phyloP scores from a whole-genome alignment of 164 flowering plant species.

The Protea cynaroides region DNA sequence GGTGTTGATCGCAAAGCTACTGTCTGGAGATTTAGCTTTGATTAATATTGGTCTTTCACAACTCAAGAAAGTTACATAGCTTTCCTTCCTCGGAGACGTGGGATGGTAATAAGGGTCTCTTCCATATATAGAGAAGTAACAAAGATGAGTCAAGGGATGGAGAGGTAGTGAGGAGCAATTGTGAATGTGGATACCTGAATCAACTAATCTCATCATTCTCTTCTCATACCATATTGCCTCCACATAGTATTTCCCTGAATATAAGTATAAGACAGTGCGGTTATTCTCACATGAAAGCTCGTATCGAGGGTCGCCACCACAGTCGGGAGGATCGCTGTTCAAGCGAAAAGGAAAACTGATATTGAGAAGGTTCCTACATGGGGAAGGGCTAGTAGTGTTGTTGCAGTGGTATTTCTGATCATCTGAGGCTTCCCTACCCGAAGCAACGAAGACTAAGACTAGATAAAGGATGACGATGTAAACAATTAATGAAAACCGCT shows the following conservation, averaged over 20 bases:
- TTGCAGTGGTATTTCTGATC: too few relatives aligned
- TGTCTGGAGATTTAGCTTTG: neutral
- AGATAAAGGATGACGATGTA: too few relatives aligned
- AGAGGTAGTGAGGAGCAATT: conserved; percentile 3
- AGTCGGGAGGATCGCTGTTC: neutral
- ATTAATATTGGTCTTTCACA: neutral
- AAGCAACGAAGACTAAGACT: too few relatives aligned
- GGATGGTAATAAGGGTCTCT: too few relatives aligned
- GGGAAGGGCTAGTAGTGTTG: too few relatives aligned
- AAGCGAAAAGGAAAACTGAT: conserved; percentile 7
- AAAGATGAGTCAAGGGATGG: neutral
- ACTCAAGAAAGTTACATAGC: neutral
- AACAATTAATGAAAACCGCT: too few relatives aligned
- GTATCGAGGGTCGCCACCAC: neutral
- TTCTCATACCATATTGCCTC: neutral
- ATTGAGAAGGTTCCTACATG: conserved; percentile 1
- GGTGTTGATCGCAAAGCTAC: neutral
- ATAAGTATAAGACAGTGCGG: neutral
- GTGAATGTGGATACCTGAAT: neutral
- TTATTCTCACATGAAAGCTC: conserved; percentile 8
- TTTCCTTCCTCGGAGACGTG: neutral
- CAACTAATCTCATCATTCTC: neutral
- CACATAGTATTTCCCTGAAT: conserved; percentile 6
- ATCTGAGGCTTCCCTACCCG: too few relatives aligned
- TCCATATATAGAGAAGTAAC: too few relatives aligned